Evolutionary conservation across 768 basidiomycete species (phyloP).

Genomic region (Royoungia palumana): DNA sequence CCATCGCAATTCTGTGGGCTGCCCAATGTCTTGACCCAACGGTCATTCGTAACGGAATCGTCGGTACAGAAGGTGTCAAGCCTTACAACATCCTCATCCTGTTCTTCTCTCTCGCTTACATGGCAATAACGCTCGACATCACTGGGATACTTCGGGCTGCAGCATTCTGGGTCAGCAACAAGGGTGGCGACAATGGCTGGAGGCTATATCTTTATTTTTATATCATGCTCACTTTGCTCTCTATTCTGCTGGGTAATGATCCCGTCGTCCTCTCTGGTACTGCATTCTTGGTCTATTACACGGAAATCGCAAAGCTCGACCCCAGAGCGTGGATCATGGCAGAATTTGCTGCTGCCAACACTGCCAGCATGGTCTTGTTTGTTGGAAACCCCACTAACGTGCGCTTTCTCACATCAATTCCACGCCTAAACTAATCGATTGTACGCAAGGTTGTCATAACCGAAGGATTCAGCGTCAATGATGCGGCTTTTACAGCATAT

Average conservation of each 20-base stretch:
- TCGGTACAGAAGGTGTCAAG: constrained; percentile 73
- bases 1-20: constrained; percentile 53
- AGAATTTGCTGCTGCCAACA: constrained; percentile 78
- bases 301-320: constrained; percentile 48
- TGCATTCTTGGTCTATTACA: constrained; percentile 87
- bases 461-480: constrained; percentile 78
- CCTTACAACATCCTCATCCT: constrained; percentile 93
- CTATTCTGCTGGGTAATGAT: constrained; percentile 87
- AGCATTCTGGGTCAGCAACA: constrained; percentile 85
- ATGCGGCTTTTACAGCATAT: constrained; percentile 77
- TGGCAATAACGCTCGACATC: constrained; percentile 87
- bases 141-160: constrained; percentile 85
- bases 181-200: constrained; percentile 69
- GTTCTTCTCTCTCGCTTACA: constrained; percentile 89
- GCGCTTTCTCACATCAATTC: constrained; percentile 1
- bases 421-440: not conserved
- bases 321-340: constrained; percentile 69
- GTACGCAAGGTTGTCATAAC: constrained; percentile 63
- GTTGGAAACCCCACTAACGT: constrained; percentile 91
- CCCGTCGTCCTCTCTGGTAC: constrained; percentile 92
- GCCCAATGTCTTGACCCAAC: constrained; percentile 44
- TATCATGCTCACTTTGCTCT: constrained; percentile 72
- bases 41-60: constrained; percentile 72
- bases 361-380: constrained; percentile 70
- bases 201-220: constrained; percentile 81